phyloP scores from a whole-genome alignment of 2,329 filamentous ascomycete genomes.

The Macrophomina phaseolina region DNA sequence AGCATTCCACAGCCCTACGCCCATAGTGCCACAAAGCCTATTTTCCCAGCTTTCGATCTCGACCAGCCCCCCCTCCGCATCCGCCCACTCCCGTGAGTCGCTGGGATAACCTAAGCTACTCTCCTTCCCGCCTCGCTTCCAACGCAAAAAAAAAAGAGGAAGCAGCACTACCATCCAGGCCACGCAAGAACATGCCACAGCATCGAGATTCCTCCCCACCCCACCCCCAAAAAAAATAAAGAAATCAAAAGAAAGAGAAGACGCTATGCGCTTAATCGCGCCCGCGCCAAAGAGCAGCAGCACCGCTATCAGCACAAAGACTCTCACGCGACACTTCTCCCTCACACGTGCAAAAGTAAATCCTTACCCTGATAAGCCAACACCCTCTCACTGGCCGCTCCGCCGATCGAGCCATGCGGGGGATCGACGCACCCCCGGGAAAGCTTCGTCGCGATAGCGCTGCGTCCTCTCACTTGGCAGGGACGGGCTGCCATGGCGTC shows the following conservation, averaged over 20 bases:
- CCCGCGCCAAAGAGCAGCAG: background rate
- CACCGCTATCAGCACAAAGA: background rate
- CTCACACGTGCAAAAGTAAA: background rate
- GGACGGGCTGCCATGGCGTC: background rate
- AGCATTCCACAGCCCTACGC: conserved; percentile 2
- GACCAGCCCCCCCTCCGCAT: background rate
- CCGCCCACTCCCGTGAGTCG: background rate
- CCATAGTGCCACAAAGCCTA: background rate
- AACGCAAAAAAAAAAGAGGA: too few species aligned
- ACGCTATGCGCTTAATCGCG: background rate
- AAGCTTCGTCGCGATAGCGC: conserved; percentile 1
- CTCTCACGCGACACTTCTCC: background rate
- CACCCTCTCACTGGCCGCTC: background rate
- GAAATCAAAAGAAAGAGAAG: too few species aligned
- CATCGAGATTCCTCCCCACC: too few species aligned
- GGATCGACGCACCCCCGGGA: background rate
- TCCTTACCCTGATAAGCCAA: background rate
- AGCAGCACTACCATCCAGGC: background rate
- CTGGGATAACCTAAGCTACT: background rate
- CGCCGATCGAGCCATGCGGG: background rate
- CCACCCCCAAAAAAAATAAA: too few species aligned
- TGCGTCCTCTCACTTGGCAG: background rate
- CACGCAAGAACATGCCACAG: background rate
- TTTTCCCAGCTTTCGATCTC: background rate
- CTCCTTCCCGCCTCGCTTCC: background rate